Base-by-base conservation (phyloP, 352 stramenopile species). In the Lagenidium giganteum region DNA sequence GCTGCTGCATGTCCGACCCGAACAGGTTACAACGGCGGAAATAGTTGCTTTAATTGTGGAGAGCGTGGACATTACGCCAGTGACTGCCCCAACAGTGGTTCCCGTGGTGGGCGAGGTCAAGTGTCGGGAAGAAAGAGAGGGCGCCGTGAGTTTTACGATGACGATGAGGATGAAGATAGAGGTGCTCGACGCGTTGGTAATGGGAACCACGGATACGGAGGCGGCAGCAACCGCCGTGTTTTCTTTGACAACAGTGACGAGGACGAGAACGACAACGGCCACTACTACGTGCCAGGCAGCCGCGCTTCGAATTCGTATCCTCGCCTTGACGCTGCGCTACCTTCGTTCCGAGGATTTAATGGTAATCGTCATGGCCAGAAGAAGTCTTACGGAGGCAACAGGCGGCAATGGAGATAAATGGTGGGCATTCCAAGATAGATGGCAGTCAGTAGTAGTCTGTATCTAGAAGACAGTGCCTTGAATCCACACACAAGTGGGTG, bases 1-100 rank as follows among this genome's bases (percentile, higher is more conserved):
- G 74, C 75, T 18, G 75, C 73, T 11, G 65, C 82, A 49, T 92
- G 80, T 48, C 70, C 77, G 8, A 57, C 69, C 11, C 62, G 60
- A 22, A 73, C 61, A 16, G 54, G 55, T 14, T 80, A 85, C 49
- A 55, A 57, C 37, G 60, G 65, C 46, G 57, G 68, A 23, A 80
- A 47, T 30, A 51, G 41, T 24, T 58, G 42, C 48, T 58, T 58
- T 33, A 64, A 64, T 33, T 55, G 44, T 32, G 51, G 44, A 25
- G 38, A 56, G 39, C 52, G 52, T 9, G 50, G 56, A 23, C 49
- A 65, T 38, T 61, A 61, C 35, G 45, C 52, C 12, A 58, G 33
- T 21, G 50, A 60, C 40, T 57, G 54, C 25, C 49, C 58, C 26
- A 44, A 37, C 21, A 62, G 32, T 38, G 11, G 32, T 38, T 20